phyloP scores from a whole-genome alignment of 148 eudicot species.

The Rhododendron vialii region DNA sequence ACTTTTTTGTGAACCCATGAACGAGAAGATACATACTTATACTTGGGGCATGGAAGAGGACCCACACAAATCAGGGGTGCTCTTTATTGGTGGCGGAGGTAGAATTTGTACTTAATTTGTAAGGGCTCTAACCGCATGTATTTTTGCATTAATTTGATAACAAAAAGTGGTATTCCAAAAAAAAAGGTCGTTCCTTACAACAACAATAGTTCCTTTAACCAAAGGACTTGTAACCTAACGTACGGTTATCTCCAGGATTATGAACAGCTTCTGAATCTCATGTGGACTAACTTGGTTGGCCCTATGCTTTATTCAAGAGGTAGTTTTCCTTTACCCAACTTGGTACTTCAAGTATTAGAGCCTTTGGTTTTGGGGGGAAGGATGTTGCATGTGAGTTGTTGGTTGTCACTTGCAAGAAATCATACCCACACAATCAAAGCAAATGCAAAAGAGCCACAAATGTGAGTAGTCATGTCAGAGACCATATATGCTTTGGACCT shows the following conservation, averaged over 20 bases:
- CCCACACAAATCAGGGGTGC: background rate
- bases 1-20: background rate
- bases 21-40: background rate
- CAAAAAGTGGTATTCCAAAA: too few relatives aligned
- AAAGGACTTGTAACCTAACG: background rate
- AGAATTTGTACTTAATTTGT: too few relatives aligned
- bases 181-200: background rate
- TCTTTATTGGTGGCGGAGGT: background rate
- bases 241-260: background rate
- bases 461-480: background rate
- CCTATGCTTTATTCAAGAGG: background rate
- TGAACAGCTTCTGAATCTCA: too few relatives aligned
- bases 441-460: background rate
- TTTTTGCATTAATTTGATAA: too few relatives aligned
- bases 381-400: background rate
- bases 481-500: background rate
- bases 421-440: background rate
- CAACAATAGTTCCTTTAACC: background rate
- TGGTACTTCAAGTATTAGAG: background rate
- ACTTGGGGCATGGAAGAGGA: background rate
- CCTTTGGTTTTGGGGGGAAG: background rate
- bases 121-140: too few relatives aligned
- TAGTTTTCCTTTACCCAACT: conserved; percentile 7
- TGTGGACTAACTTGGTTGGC: too few relatives aligned
- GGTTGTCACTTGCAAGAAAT: conserved; percentile 9